These are phyloP conservation scores for Secale cereale DNA, from an alignment of 176 grass and related monocot species.

Conservation along the genomic window DNA sequence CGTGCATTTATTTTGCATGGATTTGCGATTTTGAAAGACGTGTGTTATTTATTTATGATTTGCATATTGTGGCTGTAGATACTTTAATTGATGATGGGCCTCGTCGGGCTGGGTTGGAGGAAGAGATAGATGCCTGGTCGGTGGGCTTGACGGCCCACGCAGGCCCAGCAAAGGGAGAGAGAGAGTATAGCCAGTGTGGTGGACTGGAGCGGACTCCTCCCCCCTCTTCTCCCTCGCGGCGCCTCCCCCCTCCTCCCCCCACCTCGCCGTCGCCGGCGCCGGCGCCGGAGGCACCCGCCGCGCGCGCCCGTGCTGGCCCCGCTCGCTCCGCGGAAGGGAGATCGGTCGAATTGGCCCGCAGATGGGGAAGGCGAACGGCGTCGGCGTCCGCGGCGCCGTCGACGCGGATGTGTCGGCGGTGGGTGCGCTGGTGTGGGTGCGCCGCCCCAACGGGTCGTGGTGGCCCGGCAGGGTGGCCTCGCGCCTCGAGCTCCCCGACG, in stretches of 20 bases:
- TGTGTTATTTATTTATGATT: too few relatives aligned
- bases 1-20: too few relatives aligned
- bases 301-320: background rate
- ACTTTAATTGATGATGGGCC: too few relatives aligned
- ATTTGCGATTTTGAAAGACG: too few relatives aligned
- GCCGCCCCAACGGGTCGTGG: conserved; percentile 62
- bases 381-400: background rate
- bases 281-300: conserved; percentile 2
- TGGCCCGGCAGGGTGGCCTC: conserved; percentile 63
- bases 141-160: background rate
- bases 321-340: background rate
- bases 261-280: background rate
- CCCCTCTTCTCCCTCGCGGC: background rate
- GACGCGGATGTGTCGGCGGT: conserved; percentile 33
- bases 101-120: too few relatives aligned
- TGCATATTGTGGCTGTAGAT: too few relatives aligned
- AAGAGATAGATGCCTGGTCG: background rate
- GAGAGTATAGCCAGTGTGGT: background rate
- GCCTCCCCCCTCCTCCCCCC: background rate
- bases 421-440: conserved; percentile 63
- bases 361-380: background rate
- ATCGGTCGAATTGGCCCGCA: conserved; percentile 4
- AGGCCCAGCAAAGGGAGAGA: background rate
- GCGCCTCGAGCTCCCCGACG: conserved; percentile 38
- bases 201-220: background rate